Percentiles rank a stretch among this genome's conserved stretches.
phyloP scores from a whole-genome alignment of 2,329 filamentous ascomycete genomes.

The Colletotrichum noveboracense region DNA sequence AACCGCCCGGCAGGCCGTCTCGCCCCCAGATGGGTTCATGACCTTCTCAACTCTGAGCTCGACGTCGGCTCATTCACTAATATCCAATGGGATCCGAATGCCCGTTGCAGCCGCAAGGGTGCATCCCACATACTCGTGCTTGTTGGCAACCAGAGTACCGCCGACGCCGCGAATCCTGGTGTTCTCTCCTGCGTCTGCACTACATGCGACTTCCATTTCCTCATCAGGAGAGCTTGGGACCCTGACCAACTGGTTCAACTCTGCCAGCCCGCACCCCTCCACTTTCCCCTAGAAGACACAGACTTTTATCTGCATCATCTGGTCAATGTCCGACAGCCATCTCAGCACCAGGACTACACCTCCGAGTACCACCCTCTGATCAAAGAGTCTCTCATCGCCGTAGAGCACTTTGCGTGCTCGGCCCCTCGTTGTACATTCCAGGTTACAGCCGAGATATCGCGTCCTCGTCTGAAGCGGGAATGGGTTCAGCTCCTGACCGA shows the following conservation, averaged over 20 bases:
- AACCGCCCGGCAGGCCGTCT: conserved; percentile 27
- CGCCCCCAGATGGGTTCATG: conserved; percentile 46
- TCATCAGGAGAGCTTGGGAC: conserved; percentile 42
- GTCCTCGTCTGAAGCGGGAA: conserved; percentile 48
- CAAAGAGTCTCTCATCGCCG: conserved; percentile 33
- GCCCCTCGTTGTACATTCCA: conserved; percentile 45
- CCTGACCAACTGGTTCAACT: conserved; percentile 28
- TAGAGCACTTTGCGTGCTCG: conserved; percentile 38
- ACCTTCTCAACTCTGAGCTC: conserved; percentile 41
- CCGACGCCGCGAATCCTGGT: conserved; percentile 25
- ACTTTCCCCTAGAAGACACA: neutral
- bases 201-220: conserved; percentile 46
- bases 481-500: conserved; percentile 53
- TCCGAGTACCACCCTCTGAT: conserved; percentile 17
- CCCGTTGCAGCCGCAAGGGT: conserved; percentile 32
- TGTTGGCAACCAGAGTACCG: conserved; percentile 41
- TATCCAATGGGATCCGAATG: conserved; percentile 33
- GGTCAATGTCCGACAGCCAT: neutral
- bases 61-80: conserved; percentile 34
- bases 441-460: conserved; percentile 52
- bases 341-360: neutral
- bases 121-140: conserved; percentile 32
- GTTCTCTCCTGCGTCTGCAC: conserved; percentile 43
- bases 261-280: conserved; percentile 28
- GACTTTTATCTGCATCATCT: conserved; percentile 19